Evolutionary conservation across 805 yeast genomes (phyloP).

Genomic region (Candida golubevii): DNA sequence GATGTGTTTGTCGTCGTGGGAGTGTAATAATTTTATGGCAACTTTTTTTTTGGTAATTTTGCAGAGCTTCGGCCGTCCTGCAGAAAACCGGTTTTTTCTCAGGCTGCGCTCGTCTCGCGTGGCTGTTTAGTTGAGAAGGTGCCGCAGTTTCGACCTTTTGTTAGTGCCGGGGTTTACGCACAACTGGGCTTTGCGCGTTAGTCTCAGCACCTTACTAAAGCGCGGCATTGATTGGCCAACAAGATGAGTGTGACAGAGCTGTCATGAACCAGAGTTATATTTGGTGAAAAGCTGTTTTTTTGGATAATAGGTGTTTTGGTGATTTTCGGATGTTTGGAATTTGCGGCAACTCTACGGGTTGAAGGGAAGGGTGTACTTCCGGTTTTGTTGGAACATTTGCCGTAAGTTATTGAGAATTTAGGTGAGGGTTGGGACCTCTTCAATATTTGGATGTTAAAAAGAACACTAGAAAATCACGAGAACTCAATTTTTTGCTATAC

Average conservation of each 20-base stretch:
- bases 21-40: not conserved
- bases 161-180: constrained; percentile 19
- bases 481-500: too few species aligned
- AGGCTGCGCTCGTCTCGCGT: not conserved
- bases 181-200: constrained; percentile 14
- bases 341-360: too few species aligned
- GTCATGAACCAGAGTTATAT: too few species aligned
- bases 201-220: constrained; percentile 22
- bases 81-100: not conserved
- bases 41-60: not conserved
- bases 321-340: too few species aligned
- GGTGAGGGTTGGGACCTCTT: too few species aligned
- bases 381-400: too few species aligned
- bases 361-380: too few species aligned
- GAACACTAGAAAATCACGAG: too few species aligned
- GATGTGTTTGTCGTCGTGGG: not conserved
- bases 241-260: not conserved
- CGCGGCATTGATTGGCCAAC: not conserved
- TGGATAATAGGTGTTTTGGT: too few species aligned
- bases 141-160: not conserved
- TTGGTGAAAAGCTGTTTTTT: too few species aligned
- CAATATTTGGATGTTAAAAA: too few species aligned
- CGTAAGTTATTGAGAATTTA: too few species aligned
- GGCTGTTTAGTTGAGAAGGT: not conserved
- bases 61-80: constrained; percentile 2